Evolutionary conservation across 371 early-diverging fungal species (phyloP), one percentile per base, ranked within the genome.

Genomic region (Thermomucor indicae-seudaticae): DNA sequence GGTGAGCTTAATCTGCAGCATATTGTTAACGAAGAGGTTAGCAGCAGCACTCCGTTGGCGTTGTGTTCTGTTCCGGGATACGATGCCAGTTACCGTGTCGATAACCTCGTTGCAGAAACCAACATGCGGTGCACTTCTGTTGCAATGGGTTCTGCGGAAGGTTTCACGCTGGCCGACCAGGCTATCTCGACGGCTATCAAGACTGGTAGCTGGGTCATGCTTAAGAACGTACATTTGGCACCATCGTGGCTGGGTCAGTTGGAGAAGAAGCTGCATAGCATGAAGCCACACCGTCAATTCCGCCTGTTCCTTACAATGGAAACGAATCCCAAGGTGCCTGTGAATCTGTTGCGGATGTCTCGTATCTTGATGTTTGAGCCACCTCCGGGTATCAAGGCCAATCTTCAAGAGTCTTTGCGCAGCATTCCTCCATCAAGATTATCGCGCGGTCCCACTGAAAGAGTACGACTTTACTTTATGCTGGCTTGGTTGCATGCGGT

Each of bases 71-170:
- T 91, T 30, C 91, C 94, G 46, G 99, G 99, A 35, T 90, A 92
- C 64, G 99, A 98, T 70, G 97, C 96, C 23, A 93, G 95, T 56
- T 88, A 91, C 55, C 89, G 92, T 51, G 93, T 98, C 3, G 99
- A 98, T 47, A 80, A 91, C 44, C 70, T 98, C 58, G 96, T 95
- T 0, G 57, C 74, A 6, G 89, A 89, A 57, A 53, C 69, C 39
- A 72, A 75, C n/a, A 73, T 67, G 22, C 73, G 75, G 17, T 76
- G 86, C 43, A 75, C 82, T 0, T 85, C 96, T 1, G 94, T 98
- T 16, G 99, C 99, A 6, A 96, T 98, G 95, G 99, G 99, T 48
- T 95, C 97, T 3, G 80, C 85, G 23, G 99, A 98, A 83, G 96
- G 97, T 48, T 88, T 91, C 53, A 72, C 79, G 4, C 74, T 92